A percentile compares a stretch with the other conserved stretches of the same genome.
phyloP scores from a whole-genome alignment of 2,329 filamentous ascomycete genomes.

The Colletotrichum tropicale region DNA sequence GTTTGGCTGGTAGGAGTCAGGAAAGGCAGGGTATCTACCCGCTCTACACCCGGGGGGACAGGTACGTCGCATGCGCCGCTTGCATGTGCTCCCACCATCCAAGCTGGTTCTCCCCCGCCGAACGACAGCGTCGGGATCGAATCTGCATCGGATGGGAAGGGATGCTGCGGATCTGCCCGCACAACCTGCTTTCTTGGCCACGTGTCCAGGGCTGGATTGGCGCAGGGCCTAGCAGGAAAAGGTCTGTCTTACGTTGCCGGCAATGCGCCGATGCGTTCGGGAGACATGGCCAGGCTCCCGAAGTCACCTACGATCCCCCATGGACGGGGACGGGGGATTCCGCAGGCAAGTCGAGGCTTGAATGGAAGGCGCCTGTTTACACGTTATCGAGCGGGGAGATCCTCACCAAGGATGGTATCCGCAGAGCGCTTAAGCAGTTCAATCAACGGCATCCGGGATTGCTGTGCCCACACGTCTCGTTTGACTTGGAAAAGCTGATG shows the following conservation, averaged over 20 bases:
- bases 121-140: accelerated
- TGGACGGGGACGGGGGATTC: accelerated
- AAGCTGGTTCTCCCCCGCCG: neutral
- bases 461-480: neutral
- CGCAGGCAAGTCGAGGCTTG: neutral
- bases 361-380: neutral
- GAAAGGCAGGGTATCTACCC: neutral
- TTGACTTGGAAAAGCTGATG: neutral
- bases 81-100: neutral
- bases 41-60: neutral
- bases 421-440: neutral
- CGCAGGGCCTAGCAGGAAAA: accelerated
- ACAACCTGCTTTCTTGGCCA: too few relatives aligned
- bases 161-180: neutral
- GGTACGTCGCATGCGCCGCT: neutral
- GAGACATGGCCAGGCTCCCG: neutral
- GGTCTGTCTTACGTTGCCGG: neutral
- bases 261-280: neutral
- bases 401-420: accelerated
- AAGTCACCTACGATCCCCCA: neutral
- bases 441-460: neutral
- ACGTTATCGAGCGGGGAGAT: neutral
- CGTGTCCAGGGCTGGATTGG: neutral
- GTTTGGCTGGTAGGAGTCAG: neutral
- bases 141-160: neutral